These are phyloP conservation scores for Helichrysum umbraculigerum DNA, from an alignment of 129 eudicot genomes.

Conservation along the genomic window DNA sequence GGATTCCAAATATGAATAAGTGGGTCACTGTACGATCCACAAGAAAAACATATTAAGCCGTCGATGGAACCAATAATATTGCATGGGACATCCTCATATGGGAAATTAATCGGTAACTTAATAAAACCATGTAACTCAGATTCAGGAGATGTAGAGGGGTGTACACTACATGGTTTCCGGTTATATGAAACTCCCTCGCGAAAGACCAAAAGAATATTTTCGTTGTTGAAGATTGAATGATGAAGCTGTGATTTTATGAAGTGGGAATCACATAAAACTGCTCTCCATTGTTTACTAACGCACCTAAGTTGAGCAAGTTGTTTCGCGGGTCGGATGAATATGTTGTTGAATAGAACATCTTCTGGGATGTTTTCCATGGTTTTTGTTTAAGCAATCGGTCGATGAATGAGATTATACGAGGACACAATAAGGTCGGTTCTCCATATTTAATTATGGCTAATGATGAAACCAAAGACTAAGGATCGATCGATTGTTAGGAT, in stretches of 20 bases:
- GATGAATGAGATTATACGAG: too few species aligned
- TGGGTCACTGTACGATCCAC: background rate
- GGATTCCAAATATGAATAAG: background rate
- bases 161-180: background rate
- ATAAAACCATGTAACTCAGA: background rate
- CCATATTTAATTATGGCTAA: too few species aligned
- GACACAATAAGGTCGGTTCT: too few species aligned
- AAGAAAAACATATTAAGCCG: slow-evolving; percentile 4
- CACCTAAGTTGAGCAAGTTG: background rate
- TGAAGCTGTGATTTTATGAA: slow-evolving; percentile 6
- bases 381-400: too few species aligned
- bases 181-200: too few species aligned
- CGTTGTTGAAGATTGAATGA: background rate
- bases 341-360: background rate
- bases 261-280: background rate
- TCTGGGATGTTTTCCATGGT: background rate
- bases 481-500: too few species aligned
- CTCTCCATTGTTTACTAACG: background rate
- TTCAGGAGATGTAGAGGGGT: background rate
- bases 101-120: background rate
- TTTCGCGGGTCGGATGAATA: background rate
- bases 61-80: background rate
- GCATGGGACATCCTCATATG: background rate
- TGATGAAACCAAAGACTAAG: too few species aligned
- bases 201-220: background rate